Evolutionary conservation across 768 basidiomycete genomes (phyloP).

Genomic region (Boletus vinaceobasis): DNA sequence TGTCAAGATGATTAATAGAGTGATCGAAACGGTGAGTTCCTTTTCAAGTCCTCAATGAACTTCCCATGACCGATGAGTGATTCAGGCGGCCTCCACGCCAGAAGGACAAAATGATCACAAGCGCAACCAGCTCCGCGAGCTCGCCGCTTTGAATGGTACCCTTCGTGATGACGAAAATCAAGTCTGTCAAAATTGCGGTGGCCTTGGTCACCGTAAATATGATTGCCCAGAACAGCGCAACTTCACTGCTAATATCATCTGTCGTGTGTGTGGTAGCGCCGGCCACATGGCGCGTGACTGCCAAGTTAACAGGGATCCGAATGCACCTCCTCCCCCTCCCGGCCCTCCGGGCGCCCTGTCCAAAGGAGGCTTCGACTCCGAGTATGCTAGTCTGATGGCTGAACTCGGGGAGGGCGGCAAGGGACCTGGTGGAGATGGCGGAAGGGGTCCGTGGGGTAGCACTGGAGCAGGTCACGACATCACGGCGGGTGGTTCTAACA

Average conservation of each 20-base stretch:
- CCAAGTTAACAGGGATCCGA: slow-evolving; percentile 88
- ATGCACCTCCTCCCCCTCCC: slow-evolving; percentile 53
- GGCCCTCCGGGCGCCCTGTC: slow-evolving; percentile 37
- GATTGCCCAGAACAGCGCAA: slow-evolving; percentile 98
- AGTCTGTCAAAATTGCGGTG: slow-evolving; percentile 95
- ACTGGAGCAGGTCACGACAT: slow-evolving; percentile 59
- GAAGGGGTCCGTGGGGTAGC: slow-evolving; percentile 59
- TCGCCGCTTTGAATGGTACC: slow-evolving; percentile 96
- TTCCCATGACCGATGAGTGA: not conserved
- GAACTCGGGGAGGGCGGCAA: slow-evolving; percentile 87
- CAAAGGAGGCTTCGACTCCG: slow-evolving; percentile 90
- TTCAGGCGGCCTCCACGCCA: slow-evolving; percentile 94
- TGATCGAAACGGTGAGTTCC: slow-evolving; percentile 89
- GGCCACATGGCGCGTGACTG: slow-evolving; percentile 99
- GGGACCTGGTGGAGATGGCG: slow-evolving; percentile 51
- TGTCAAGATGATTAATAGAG: slow-evolving; percentile 93
- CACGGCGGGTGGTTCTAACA: slow-evolving; percentile 63
- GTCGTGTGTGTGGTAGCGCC: slow-evolving; percentile 95
- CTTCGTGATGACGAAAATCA: slow-evolving; percentile 99
- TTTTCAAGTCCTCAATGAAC: not conserved
- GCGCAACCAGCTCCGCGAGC: slow-evolving; percentile 95
- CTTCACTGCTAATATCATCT: slow-evolving; percentile 99
- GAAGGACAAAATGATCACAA: slow-evolving; percentile 99
- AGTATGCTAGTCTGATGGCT: slow-evolving; percentile 96
- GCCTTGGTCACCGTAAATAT: slow-evolving; percentile 95